Percentiles rank a stretch among this genome's conserved stretches.
phyloP scores from a whole-genome alignment of 345 rosid genomes.

The Limnanthes douglasii region DNA sequence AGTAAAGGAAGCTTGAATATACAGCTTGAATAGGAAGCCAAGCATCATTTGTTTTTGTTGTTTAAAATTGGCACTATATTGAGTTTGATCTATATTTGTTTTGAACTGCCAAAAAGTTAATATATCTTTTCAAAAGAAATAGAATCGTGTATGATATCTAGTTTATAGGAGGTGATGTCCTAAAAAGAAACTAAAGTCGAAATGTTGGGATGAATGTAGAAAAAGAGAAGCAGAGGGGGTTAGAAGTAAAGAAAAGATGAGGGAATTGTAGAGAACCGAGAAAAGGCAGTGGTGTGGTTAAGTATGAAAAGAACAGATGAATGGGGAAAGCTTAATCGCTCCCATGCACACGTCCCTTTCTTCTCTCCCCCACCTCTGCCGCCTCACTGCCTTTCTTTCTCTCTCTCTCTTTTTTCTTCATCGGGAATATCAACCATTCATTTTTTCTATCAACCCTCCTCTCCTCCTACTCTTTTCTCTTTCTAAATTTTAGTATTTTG shows the following conservation, averaged over 20 bases:
- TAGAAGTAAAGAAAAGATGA: slow-evolving; percentile 6
- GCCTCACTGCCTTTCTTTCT: slow-evolving; percentile 32
- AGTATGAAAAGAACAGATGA: slow-evolving; percentile 87
- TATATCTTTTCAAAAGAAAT: no score
- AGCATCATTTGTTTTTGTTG: no score
- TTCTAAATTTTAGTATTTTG: slow-evolving; percentile 6
- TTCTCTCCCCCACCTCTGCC: slow-evolving; percentile 88
- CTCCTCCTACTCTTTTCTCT: slow-evolving; percentile 4
- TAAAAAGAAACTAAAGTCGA: slow-evolving; percentile 1
- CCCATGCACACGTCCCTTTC: slow-evolving; percentile 99
- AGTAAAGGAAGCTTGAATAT: no score
- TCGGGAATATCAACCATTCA: slow-evolving; percentile 30
- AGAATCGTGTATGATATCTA: no score
- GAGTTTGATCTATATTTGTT: no score
- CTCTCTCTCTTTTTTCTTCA: slow-evolving; percentile 15
- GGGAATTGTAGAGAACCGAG: slow-evolving; percentile 56
- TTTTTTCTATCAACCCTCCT: slow-evolving; percentile 9
- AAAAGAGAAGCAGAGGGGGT: slow-evolving; percentile 4
- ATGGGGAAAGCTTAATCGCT: slow-evolving; percentile 67
- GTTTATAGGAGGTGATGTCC: not conserved
- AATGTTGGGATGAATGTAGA: slow-evolving; percentile 9
- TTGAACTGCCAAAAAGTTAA: no score
- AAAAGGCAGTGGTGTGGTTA: slow-evolving; percentile 22
- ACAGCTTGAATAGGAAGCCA: no score
- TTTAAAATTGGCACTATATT: no score